These are phyloP conservation scores for Ustilago sp. DNA, from an alignment of 1,284 basidiomycete genomes.

Conservation along the genomic window DNA sequence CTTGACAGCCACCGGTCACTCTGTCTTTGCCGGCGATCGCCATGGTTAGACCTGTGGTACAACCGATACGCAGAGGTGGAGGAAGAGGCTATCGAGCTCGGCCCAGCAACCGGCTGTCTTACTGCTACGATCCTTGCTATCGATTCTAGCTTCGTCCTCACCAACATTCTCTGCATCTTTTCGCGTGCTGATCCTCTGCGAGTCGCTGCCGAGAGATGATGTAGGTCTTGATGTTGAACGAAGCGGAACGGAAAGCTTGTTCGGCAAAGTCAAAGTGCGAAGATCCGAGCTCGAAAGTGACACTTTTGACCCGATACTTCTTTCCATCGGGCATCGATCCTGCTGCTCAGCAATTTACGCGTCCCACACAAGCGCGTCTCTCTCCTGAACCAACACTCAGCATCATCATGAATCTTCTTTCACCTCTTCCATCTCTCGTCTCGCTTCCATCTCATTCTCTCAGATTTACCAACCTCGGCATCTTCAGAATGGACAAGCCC, in stretches of 20 bases:
- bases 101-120: background rate
- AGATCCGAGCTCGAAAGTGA: slow-evolving; percentile 10
- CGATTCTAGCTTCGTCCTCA: background rate
- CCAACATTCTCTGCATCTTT: slow-evolving; percentile 3
- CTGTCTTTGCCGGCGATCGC: background rate
- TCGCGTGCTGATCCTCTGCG: too few species aligned
- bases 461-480: background rate
- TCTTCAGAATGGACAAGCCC: slow-evolving; percentile 60
- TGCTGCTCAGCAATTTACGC: slow-evolving; percentile 12
- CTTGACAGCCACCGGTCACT: background rate
- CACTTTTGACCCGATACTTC: slow-evolving; percentile 12
- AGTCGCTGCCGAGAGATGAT: background rate
- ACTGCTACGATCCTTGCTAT: slow-evolving; percentile 1
- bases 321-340: background rate
- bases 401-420: background rate
- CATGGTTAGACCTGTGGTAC: background rate
- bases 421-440: background rate
- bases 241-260: background rate
- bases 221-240: background rate
- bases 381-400: slow-evolving; percentile 6
- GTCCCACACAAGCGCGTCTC: slow-evolving; percentile 6
- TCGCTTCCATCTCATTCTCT: background rate
- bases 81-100: slow-evolving; percentile 3
- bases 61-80: background rate
- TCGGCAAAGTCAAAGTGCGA: slow-evolving; percentile 2